Percentiles rank a stretch among this genome's conserved stretches.
Conservation (phyloP, 805 yeast genomes). For the Metschnikowia lachancei region DNA sequence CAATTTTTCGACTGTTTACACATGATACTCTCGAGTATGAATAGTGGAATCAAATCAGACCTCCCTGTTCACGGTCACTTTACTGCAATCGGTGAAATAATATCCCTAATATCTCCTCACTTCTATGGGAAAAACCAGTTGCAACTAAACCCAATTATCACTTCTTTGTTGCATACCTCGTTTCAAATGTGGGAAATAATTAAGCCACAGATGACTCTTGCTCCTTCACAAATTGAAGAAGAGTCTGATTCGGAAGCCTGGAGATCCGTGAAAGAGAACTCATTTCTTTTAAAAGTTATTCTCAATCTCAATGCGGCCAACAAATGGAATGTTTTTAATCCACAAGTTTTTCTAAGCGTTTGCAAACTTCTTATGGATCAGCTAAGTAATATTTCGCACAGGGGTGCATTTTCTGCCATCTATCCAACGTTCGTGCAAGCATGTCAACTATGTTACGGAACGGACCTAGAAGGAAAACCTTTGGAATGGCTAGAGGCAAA, state of each 20-base stretch:
- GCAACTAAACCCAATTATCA: conserved; percentile 4
- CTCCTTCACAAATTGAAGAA: conserved; percentile 45
- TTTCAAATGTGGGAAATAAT: conserved; percentile 44
- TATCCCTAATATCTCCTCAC: not conserved
- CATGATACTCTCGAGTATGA: conserved; percentile 6
- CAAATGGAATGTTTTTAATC: conserved; percentile 20
- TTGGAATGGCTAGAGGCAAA: conserved; percentile 59
- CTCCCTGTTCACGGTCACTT: conserved; percentile 66
- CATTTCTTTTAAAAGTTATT: conserved; percentile 49
- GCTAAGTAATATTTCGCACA: conserved; percentile 71
- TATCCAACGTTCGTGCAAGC: conserved; percentile 74
- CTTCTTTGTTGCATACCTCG: conserved; percentile 21
- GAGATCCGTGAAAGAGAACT: conserved; percentile 51
- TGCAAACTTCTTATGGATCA: conserved; percentile 65
- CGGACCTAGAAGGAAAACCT: conserved; percentile 41
- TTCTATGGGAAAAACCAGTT: conserved; percentile 2
- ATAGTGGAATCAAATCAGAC: conserved; percentile 23
- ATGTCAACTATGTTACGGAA: conserved; percentile 52
- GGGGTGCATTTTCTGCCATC: conserved; percentile 90
- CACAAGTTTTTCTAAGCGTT: conserved; percentile 27
- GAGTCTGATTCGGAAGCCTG: conserved; percentile 17
- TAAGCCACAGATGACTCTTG: conserved; percentile 50
- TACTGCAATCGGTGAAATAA: conserved; percentile 37
- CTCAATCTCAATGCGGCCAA: conserved; percentile 24
- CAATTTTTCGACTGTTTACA: conserved; percentile 9